These are phyloP conservation scores for Mycena citricolor DNA, from an alignment of 1,284 basidiomycete genomes.

Conservation along the genomic window DNA sequence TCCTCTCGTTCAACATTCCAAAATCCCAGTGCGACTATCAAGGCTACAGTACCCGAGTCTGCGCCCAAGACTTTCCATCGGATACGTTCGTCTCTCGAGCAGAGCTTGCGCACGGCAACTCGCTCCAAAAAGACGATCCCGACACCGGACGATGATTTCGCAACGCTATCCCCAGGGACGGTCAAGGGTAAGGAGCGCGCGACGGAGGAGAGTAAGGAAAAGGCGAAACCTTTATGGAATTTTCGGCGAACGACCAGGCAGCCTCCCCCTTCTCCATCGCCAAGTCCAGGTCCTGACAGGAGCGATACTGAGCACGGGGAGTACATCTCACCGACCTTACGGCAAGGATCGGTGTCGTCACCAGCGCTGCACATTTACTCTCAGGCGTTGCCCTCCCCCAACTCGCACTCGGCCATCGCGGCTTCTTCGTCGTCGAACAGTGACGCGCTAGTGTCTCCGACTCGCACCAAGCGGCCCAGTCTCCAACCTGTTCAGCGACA, in stretches of 20 bases:
- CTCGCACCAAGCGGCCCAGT: conserved; percentile 40
- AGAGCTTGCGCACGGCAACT: conserved; percentile 61
- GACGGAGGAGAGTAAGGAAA: conserved; percentile 26
- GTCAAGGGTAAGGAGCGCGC: conserved; percentile 44
- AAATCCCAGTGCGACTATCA: conserved; percentile 30
- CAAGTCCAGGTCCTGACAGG: conserved; percentile 29
- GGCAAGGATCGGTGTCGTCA: conserved; percentile 69
- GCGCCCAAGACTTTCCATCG: conserved; percentile 59
- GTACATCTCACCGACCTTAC: conserved; percentile 62
- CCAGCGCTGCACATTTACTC: conserved; percentile 63
- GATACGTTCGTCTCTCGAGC: conserved; percentile 63
- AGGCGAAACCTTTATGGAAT: conserved; percentile 7
- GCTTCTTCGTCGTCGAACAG: conserved; percentile 45
- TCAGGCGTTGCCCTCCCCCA: conserved; percentile 50
- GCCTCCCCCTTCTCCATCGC: conserved; percentile 42
- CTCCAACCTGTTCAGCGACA: conserved; percentile 36
- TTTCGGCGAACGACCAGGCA: conserved; percentile 51
- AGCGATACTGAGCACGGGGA: conserved; percentile 37
- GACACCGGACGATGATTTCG: conserved; percentile 40
- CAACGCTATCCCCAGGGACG: conserved; percentile 39
- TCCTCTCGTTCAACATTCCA: conserved; percentile 43
- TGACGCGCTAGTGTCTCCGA: conserved; percentile 42
- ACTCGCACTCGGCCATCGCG: conserved; percentile 49
- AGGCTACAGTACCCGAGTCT: conserved; percentile 34
- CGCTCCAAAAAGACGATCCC: conserved; percentile 48